phyloP scores from a whole-genome alignment of 192 early-diverging fungal genomes.

The Coemansia sp. region DNA sequence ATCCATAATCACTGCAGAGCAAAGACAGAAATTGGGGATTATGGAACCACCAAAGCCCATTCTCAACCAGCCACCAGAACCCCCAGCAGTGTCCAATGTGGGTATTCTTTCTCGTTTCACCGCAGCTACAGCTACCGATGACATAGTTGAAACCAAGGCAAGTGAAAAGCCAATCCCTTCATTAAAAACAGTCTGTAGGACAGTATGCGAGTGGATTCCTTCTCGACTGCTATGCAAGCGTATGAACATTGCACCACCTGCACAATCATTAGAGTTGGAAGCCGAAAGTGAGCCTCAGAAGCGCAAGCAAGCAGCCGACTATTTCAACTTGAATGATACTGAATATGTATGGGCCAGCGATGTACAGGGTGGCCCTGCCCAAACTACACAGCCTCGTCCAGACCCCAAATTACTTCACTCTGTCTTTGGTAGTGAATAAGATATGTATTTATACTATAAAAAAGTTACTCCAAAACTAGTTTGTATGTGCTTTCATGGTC shows the following conservation, averaged over 20 bases:
- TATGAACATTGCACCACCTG: conserved; percentile 21
- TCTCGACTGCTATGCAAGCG: conserved; percentile 34
- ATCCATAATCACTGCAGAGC: conserved; percentile 1
- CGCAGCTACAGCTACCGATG: not conserved
- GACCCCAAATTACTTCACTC: conserved; percentile 28
- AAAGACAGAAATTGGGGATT: conserved; percentile 5
- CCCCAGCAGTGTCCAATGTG: conserved; percentile 1
- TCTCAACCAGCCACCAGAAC: not conserved
- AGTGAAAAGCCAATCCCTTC: not conserved
- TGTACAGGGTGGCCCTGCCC: not conserved
- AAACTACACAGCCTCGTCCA: conserved; percentile 1
- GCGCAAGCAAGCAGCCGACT: conserved; percentile 24
- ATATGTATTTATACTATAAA: conserved; percentile 1
- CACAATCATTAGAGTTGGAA: not conserved
- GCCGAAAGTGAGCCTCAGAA: not conserved
- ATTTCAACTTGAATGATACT: not conserved
- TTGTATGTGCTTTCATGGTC: not conserved
- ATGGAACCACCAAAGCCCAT: conserved; percentile 1
- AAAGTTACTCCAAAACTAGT: not conserved
- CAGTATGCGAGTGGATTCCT: conserved; percentile 23
- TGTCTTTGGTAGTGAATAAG: conserved; percentile 25
- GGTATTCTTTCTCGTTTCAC: conserved; percentile 27
- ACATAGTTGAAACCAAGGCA: not conserved
- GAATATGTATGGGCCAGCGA: not conserved
- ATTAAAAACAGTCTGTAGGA: conserved; percentile 8